Conservation (phyloP, 306 rosid genomes). For the Aeschynomene evenia region DNA sequence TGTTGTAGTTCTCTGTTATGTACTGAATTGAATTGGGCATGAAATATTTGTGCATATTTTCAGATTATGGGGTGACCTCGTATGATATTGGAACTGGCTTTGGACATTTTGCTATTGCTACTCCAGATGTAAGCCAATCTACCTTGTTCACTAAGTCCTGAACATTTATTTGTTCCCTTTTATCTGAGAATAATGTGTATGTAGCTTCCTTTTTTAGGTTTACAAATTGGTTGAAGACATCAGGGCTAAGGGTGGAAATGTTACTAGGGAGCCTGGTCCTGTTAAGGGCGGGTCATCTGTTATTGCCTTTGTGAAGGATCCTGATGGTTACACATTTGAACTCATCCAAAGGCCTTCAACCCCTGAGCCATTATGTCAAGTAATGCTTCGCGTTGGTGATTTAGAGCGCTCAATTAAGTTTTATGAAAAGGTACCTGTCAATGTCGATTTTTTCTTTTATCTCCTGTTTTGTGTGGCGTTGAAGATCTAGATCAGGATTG, state of each 20-base stretch:
- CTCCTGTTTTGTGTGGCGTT: conserved; percentile 5
- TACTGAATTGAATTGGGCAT: conserved; percentile 27
- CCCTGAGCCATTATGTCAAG: conserved; percentile 89
- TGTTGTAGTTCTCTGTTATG: neutral
- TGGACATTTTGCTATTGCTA: conserved; percentile 88
- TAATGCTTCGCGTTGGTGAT: conserved; percentile 97
- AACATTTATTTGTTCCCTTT: conserved; percentile 8
- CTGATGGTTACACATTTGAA: conserved; percentile 88
- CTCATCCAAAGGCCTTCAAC: conserved; percentile 76
- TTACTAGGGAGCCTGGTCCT: conserved; percentile 93
- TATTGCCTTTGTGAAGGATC: conserved; percentile 89
- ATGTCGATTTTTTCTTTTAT: conserved; percentile 10
- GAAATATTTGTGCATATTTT: neutral
- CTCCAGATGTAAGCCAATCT: conserved; percentile 70
- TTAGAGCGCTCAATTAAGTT: conserved; percentile 84
- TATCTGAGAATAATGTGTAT: conserved; percentile 24
- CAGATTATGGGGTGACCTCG: conserved; percentile 81
- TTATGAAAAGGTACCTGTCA: conserved; percentile 72
- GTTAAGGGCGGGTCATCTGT: conserved; percentile 72
- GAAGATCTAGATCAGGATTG: neutral
- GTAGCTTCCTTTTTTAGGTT: conserved; percentile 48
- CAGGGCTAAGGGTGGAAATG: conserved; percentile 68
- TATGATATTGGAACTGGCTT: conserved; percentile 94
- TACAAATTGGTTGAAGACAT: conserved; percentile 72
- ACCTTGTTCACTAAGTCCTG: neutral